Conservation (phyloP, 2,329 filamentous ascomycete species). For the Cytospora schulzeri region DNA sequence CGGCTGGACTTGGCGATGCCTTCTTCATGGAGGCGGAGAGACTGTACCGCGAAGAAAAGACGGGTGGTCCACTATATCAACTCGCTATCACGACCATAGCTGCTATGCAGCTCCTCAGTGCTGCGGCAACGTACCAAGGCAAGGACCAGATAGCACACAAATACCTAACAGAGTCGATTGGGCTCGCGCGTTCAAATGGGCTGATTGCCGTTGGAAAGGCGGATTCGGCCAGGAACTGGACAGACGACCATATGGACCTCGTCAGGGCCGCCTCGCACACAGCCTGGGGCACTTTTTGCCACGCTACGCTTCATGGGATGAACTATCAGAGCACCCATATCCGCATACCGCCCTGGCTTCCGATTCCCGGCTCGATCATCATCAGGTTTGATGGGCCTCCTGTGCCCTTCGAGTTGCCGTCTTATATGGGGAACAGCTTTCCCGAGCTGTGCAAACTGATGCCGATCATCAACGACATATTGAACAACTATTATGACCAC, state of each 20-base stretch:
- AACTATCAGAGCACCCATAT: conserved; percentile 17
- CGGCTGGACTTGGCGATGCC: conserved; percentile 11
- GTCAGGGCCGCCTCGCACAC: conserved; percentile 25
- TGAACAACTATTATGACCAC: conserved; percentile 23
- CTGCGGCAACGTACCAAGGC: conserved; percentile 17
- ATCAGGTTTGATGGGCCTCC: conserved; percentile 4
- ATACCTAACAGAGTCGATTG: conserved; percentile 19
- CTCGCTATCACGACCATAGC: conserved; percentile 23
- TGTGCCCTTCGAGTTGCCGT: conserved; percentile 26
- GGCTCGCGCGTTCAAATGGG: conserved; percentile 22
- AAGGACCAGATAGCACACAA: conserved; percentile 6
- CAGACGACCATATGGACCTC: conserved; percentile 22
- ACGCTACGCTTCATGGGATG: conserved; percentile 20
- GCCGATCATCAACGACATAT: conserved; percentile 25
- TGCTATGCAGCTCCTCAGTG: conserved; percentile 23
- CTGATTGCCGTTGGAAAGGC: conserved; percentile 14
- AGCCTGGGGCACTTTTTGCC: conserved; percentile 26
- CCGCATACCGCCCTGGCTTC: conserved; percentile 17
- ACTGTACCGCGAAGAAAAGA: conserved; percentile 19
- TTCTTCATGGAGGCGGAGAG: conserved; percentile 23
- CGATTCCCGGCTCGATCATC: conserved; percentile 17
- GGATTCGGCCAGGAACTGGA: conserved; percentile 19
- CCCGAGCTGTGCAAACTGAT: conserved; percentile 27
- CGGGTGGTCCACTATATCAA: conserved; percentile 13
- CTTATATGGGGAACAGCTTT: conserved; percentile 29